Evolutionary conservation across 2,329 filamentous ascomycete genomes (phyloP).

Genomic region (Dactylellina haptotyla): DNA sequence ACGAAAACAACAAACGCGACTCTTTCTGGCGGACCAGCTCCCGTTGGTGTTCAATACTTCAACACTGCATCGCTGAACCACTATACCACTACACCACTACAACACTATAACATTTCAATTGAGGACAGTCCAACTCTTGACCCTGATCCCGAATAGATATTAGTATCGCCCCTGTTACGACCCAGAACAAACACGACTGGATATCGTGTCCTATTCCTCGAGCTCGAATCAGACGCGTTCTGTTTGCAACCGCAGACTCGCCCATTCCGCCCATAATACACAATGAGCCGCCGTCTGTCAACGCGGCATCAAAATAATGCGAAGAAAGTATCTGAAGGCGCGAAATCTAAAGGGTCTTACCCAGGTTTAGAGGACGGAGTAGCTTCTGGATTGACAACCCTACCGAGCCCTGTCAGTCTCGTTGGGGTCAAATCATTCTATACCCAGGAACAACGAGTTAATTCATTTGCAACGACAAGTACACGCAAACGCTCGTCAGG

Average conservation of each 20-base stretch:
- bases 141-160: no score
- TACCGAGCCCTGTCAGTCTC: not conserved
- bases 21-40: not conserved
- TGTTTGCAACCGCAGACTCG: not conserved
- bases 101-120: no score
- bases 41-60: not conserved
- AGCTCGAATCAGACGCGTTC: no score
- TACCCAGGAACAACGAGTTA: slow-evolving; percentile 39
- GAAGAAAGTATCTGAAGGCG: slow-evolving; percentile 5
- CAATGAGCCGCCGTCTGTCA: slow-evolving; percentile 47
- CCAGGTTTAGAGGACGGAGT: not conserved
- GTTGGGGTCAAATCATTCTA: slow-evolving; percentile 44
- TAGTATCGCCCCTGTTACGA: no score
- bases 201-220: no score
- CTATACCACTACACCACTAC: no score
- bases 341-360: not conserved
- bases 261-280: not conserved
- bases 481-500: slow-evolving; percentile 38
- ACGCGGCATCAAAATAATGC: slow-evolving; percentile 37
- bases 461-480: slow-evolving; percentile 18
- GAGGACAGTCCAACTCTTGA: no score
- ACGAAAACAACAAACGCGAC: slow-evolving; percentile 50
- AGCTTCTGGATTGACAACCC: not conserved
- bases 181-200: no score
- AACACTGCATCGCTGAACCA: no score